Base-by-base conservation (phyloP, 495 filamentous ascomycete species). In the Chaetomidium leptoderma region DNA sequence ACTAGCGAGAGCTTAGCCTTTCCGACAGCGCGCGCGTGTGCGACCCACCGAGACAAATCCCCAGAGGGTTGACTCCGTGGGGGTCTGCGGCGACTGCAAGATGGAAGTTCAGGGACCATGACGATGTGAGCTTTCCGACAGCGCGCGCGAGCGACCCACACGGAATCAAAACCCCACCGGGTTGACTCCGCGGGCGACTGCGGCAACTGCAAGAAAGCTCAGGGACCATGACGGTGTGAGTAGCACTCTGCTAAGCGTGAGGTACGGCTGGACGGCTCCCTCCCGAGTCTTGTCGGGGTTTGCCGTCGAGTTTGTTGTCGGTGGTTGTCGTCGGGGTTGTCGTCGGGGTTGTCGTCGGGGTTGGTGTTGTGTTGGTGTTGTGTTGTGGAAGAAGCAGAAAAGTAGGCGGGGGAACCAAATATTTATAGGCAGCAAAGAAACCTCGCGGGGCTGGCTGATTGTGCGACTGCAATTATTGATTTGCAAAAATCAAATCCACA, bases 221-320 rank as follows among this genome's bases (percentile, higher is more conserved):
- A 55, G 53, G 53, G 19, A 35, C 19, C 6, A 5, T 4, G 43
- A 13, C 32, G 29, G 53, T 55, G 21, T 47, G 53, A 2, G 43
- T 55, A 47, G 14, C 17, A 55, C 43, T 55, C 53, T 39, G 42
- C 32, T 36, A 33, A 47, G 42, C 37, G 53, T 19, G 53, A 55
- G 53, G 53, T 55, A 39, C 53, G 42, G 42, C 42, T 13, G 21
- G 2, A 47, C 33, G 14, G 6, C n/a, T 0, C 39, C 26, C 32
- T 26, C n/a, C 21, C 33, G 23, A 16, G 23, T 51, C 19, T 32
- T 10, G 33, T 16, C 6, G n/a, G n/a, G n/a, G 27, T 17, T 21
- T 29, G 26, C 30, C 16, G 44, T 46, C 24, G 44, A 9, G 44
- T 9, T 13, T 44, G 42, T 11, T 21, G 24, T 46, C 44, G 27